These are phyloP conservation scores for Rhodotorula paludigena DNA, from an alignment of 768 basidiomycete genomes.

Conservation along the genomic window DNA sequence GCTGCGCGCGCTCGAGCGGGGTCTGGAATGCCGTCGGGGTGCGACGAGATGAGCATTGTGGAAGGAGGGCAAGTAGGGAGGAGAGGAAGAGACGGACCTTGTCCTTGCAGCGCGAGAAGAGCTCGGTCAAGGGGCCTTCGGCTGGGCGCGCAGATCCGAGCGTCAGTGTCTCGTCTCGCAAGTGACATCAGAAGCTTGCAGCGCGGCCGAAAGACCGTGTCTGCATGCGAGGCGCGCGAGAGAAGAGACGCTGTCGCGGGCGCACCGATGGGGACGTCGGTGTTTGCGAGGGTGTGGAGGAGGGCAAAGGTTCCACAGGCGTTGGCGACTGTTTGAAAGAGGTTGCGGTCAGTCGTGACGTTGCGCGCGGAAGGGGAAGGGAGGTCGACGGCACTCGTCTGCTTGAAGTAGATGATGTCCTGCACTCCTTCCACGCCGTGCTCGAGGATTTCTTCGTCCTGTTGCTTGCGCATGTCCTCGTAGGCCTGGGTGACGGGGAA, in stretches of 20 bases:
- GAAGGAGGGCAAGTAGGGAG: not conserved
- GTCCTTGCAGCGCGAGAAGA: conserved; percentile 26
- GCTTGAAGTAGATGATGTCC: conserved; percentile 79
- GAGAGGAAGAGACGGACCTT: conserved; percentile 6
- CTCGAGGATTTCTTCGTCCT: conserved; percentile 58
- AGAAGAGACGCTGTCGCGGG: not conserved
- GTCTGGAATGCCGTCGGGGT: not conserved
- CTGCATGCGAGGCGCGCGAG: too few species aligned
- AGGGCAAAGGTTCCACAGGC: conserved; percentile 86
- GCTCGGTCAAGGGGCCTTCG: conserved; percentile 29
- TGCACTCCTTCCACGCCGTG: conserved; percentile 57
- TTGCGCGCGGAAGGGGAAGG: not conserved
- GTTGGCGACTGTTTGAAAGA: conserved; percentile 55
- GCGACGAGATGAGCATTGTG: not conserved
- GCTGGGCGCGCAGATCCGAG: conserved; percentile 3
- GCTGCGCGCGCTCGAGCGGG: conserved; percentile 28
- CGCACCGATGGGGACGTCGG: conserved; percentile 54
- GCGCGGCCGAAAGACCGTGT: too few species aligned
- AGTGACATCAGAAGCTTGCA: too few species aligned
- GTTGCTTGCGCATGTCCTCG: conserved; percentile 55
- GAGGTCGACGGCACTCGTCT: conserved; percentile 50
- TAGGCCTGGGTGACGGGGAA: conserved; percentile 65
- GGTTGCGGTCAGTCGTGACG: too few species aligned
- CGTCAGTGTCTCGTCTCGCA: not conserved
- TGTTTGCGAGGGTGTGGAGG: conserved; percentile 74